Evolutionary conservation across 2,329 filamentous ascomycete genomes (phyloP).

Genomic region (Daldinia eschscholtzii): DNA sequence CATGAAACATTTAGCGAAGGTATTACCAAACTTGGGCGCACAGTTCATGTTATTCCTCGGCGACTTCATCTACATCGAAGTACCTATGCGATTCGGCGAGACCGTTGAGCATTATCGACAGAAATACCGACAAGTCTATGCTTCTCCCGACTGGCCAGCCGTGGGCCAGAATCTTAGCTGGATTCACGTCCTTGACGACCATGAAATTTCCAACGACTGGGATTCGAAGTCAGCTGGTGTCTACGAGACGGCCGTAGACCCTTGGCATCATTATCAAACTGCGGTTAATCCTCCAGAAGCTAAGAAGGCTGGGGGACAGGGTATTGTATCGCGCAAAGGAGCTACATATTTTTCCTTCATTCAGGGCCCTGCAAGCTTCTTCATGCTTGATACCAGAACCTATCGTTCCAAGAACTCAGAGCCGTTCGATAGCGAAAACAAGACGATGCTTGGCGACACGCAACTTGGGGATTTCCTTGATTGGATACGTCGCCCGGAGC

Average conservation of each 20-base stretch:
- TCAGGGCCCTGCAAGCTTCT: slow-evolving; percentile 92
- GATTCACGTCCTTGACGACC: slow-evolving; percentile 97
- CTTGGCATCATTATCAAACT: slow-evolving; percentile 88
- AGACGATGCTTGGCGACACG: slow-evolving; percentile 86
- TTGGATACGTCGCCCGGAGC: slow-evolving; percentile 80
- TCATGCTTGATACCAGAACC: slow-evolving; percentile 91
- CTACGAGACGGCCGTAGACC: slow-evolving; percentile 83
- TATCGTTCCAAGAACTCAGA: slow-evolving; percentile 79
- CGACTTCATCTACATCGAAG: slow-evolving; percentile 92
- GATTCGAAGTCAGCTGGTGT: slow-evolving; percentile 83
- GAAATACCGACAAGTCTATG: slow-evolving; percentile 96
- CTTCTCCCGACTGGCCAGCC: slow-evolving; percentile 88
- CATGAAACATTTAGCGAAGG: slow-evolving; percentile 79
- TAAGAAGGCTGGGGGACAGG: slow-evolving; percentile 60
- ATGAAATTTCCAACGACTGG: slow-evolving; percentile 98
- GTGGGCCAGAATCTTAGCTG: slow-evolving; percentile 87
- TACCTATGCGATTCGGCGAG: slow-evolving; percentile 82
- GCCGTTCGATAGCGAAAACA: slow-evolving; percentile 71
- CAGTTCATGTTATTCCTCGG: slow-evolving; percentile 87
- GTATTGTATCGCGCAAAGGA: slow-evolving; percentile 56
- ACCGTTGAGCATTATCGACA: slow-evolving; percentile 82
- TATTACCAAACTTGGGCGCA: slow-evolving; percentile 77
- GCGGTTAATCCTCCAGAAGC: slow-evolving; percentile 83
- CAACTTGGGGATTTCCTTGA: slow-evolving; percentile 84
- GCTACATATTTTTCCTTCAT: slow-evolving; percentile 91